phyloP scores from a whole-genome alignment of 176 grass and related monocot species.

The Neostapfia colusana region DNA sequence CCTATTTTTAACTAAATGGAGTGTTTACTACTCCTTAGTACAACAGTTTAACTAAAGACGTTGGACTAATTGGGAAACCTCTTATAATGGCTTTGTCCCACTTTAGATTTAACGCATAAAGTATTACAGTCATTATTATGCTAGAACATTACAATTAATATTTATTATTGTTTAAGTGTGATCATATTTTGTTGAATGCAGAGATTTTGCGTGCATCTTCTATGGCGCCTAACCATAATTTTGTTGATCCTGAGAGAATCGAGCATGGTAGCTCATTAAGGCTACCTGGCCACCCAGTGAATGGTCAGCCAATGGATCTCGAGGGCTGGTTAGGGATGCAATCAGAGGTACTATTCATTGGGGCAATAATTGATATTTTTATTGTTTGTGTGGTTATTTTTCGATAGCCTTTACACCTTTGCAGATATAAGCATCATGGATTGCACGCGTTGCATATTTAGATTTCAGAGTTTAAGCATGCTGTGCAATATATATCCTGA shows the following conservation, averaged over 20 bases:
- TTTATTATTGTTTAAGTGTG: conserved; percentile 12
- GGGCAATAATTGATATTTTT: conserved; percentile 18
- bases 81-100: not conserved
- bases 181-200: conserved; percentile 53
- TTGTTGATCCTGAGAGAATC: conserved; percentile 88
- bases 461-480: conserved; percentile 19
- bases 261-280: conserved; percentile 88
- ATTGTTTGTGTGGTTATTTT: not conserved
- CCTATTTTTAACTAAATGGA: conserved; percentile 33
- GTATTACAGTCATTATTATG: conserved; percentile 17
- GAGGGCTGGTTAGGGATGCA: conserved; percentile 86
- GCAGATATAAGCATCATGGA: not conserved
- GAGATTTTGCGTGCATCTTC: conserved; percentile 88
- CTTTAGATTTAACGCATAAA: conserved; percentile 5
- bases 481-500: not conserved
- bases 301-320: conserved; percentile 95
- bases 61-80: conserved; percentile 14
- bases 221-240: conserved; percentile 68
- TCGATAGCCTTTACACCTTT: conserved; percentile 1
- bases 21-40: not conserved
- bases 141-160: not conserved
- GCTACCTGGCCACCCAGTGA: conserved; percentile 69
- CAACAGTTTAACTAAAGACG: not conserved
- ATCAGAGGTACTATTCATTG: conserved; percentile 69
- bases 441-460: not conserved